Evolutionary conservation across 306 rosid genomes (phyloP).

Genomic region (Elaeagnus macrophylla): DNA sequence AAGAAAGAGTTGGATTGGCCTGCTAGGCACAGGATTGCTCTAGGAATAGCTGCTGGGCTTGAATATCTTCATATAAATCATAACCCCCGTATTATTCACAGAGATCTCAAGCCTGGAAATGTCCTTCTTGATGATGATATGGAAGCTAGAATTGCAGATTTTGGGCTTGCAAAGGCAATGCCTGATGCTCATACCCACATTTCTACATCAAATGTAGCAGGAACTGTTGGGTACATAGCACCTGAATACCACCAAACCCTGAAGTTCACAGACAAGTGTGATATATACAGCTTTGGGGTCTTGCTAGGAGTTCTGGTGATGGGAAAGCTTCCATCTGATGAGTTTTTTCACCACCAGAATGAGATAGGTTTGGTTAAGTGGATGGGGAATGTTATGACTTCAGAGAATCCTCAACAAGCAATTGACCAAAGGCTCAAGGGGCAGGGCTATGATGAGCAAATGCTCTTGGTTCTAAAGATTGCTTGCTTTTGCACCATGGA

Average conservation of each 20-base stretch:
- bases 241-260: conserved; percentile 86
- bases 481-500: conserved; percentile 83
- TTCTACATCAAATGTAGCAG: conserved; percentile 62
- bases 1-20: conserved; percentile 50
- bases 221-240: conserved; percentile 77
- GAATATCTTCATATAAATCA: conserved; percentile 76
- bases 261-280: conserved; percentile 90
- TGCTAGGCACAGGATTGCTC: conserved; percentile 50
- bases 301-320: conserved; percentile 69
- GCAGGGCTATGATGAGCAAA: conserved; percentile 72
- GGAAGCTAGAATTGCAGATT: conserved; percentile 92
- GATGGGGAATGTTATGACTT: conserved; percentile 57
- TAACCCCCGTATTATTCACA: conserved; percentile 64
- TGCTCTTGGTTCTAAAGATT: conserved; percentile 82
- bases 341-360: conserved; percentile 46
- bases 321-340: conserved; percentile 71
- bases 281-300: conserved; percentile 79
- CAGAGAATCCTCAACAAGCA: conserved; percentile 53
- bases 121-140: conserved; percentile 73
- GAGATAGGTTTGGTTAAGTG: conserved; percentile 84
- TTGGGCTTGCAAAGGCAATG: conserved; percentile 85
- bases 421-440: conserved; percentile 50
- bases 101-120: conserved; percentile 80
- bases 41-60: conserved; percentile 74
- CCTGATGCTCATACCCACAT: conserved; percentile 70